These are phyloP conservation scores for Umbelopsis sp. DNA, from an alignment of 371 early-diverging fungal species.

Conservation along the genomic window DNA sequence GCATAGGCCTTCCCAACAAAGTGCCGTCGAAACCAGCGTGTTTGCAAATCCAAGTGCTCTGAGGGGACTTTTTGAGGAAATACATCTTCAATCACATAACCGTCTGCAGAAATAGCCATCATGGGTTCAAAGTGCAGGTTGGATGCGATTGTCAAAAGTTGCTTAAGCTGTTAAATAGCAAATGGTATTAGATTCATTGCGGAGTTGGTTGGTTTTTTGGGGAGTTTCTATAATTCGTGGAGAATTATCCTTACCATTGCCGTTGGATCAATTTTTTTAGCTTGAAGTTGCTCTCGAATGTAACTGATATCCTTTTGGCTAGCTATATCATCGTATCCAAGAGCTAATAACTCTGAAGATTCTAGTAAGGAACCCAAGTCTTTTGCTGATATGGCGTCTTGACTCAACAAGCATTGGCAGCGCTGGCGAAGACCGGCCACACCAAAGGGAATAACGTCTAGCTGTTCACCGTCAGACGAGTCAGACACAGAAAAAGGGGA, in stretches of 20 bases:
- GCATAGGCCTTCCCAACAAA: conserved; percentile 52
- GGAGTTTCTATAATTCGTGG: too few species aligned
- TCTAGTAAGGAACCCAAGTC: background rate
- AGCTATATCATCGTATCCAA: conserved; percentile 6
- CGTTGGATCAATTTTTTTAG: background rate
- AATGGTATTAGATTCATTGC: background rate
- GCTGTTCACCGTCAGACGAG: conserved; percentile 11
- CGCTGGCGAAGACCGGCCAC: conserved; percentile 5
- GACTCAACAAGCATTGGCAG: conserved; percentile 1
- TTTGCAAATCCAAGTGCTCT: conserved; percentile 38
- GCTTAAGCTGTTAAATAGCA: background rate
- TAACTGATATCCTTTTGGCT: background rate
- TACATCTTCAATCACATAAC: conserved; percentile 10
- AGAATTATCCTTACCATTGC: conserved; percentile 1
- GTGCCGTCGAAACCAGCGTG: conserved; percentile 46
- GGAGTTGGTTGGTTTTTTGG: background rate
- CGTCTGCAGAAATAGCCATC: background rate
- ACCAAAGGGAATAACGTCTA: conserved; percentile 9
- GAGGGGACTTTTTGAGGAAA: conserved; percentile 7
- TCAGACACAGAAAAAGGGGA: conserved; percentile 16
- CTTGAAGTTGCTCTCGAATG: conserved; percentile 2
- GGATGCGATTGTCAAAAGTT: background rate
- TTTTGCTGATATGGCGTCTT: background rate
- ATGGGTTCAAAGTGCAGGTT: background rate
- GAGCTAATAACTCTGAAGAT: background rate